phyloP scores from a whole-genome alignment of 805 yeast genomes.

The Spathaspora girioi region DNA sequence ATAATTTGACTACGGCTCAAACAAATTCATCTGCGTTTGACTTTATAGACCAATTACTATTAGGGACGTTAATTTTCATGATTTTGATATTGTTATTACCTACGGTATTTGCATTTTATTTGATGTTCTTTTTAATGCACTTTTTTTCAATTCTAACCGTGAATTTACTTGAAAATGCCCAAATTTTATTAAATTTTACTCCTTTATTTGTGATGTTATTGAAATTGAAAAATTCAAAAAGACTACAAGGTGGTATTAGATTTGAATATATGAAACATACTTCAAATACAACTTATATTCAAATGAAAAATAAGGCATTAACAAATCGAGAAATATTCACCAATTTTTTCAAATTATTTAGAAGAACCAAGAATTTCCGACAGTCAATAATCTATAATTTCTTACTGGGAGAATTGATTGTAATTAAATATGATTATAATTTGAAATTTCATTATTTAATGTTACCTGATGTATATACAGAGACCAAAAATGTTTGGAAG shows the following conservation, averaged over 20 bases:
- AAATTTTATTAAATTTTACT: constrained; percentile 72
- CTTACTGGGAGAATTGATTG: constrained; percentile 23
- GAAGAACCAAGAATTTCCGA: constrained; percentile 25
- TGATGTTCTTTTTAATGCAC: constrained; percentile 63
- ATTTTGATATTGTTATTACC: constrained; percentile 77
- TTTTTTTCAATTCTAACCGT: constrained; percentile 45
- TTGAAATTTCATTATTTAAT: constrained; percentile 31
- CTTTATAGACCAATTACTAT: constrained; percentile 77
- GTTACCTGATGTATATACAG: constrained; percentile 29
- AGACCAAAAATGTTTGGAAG: constrained; percentile 24
- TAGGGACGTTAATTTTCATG: constrained; percentile 88
- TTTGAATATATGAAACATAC: constrained; percentile 20
- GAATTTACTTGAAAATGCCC: constrained; percentile 52
- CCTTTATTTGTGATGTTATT: constrained; percentile 83
- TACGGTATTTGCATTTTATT: constrained; percentile 81
- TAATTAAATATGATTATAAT: constrained; percentile 20
- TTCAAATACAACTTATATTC: constrained; percentile 20
- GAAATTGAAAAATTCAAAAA: constrained; percentile 72
- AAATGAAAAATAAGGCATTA: constrained; percentile 34
- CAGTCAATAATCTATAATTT: constrained; percentile 19
- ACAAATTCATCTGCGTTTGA: constrained; percentile 13
- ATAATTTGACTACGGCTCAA: constrained; percentile 55
- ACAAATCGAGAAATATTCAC: constrained; percentile 31
- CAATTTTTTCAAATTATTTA: constrained; percentile 27
- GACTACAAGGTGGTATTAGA: constrained; percentile 52